Evolutionary conservation across 305 asterid genomes (phyloP), one percentile per base, ranked within the genome.

Genomic region (Fraxinus velutina): DNA sequence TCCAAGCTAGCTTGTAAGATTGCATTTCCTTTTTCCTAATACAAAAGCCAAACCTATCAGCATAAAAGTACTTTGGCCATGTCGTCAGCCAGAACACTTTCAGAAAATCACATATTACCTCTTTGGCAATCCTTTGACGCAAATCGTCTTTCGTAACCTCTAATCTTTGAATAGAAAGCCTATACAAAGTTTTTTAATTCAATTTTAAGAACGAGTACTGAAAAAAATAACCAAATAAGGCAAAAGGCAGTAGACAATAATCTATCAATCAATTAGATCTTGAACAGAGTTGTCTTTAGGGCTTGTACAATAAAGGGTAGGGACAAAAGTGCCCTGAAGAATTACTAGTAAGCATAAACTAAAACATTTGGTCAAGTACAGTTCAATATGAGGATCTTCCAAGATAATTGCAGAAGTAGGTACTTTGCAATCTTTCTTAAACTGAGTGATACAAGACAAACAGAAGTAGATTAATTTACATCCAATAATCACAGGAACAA

Each of bases 81-180:
- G 44, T 33, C 9, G 2, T 71, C 47, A 71, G 75, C 42, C 39
- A 21, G 27, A 80, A 32, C 1, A 80, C 30, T 73, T 64, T 57
- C 70, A 78, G 64, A 52, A 39, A 71, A 71, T 32, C 47, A 27
- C 64, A 71, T 32, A 71, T 32, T 82, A 96, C 99, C 97, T 96
- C 98, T 87, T 94, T 96, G 32, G 98, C 98, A 85, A 96, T 93
- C 85, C 99, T 90, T 79, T 91, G 97, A 39, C 92, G 92, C 90
- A 96, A 86, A 86, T 96, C 98, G 90, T 89, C 93, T 90, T 96
- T 96, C 6, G 98, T 88, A 52, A 89, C 84, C 90, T 96, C 99
- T 86, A 94, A 89, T 86, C 97, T 93, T 85, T 94, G 99, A 88
- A 96, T 93, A 78, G 98, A 93, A 90, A 96, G 94, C 92, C 98